These are phyloP conservation scores for Sophora flavescens DNA, from an alignment of 306 rosid genomes.

Conservation along the genomic window DNA sequence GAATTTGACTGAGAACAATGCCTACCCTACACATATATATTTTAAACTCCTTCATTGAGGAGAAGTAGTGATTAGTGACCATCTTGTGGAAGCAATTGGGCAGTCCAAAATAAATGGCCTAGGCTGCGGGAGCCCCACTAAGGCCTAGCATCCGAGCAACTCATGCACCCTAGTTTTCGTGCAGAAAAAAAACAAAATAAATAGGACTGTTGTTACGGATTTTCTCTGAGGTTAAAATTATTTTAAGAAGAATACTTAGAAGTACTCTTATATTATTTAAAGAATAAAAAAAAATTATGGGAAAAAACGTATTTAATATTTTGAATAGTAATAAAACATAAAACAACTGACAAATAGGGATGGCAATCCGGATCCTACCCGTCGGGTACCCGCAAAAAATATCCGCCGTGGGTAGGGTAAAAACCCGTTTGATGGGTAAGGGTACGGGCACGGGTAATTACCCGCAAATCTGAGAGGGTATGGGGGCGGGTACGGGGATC, in stretches of 20 bases:
- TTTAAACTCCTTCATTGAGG: neutral
- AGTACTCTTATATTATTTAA: too few relatives aligned
- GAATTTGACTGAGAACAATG: conserved; percentile 28
- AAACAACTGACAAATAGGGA: too few relatives aligned
- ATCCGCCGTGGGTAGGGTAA: too few relatives aligned
- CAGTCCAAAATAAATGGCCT: neutral
- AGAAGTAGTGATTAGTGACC: neutral
- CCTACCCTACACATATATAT: neutral
- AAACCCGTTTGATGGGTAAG: too few relatives aligned
- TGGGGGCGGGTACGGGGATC: too few relatives aligned
- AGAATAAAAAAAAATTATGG: too few relatives aligned
- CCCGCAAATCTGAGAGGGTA: too few relatives aligned
- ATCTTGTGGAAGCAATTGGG: conserved; percentile 1
- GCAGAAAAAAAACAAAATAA: conserved; percentile 35
- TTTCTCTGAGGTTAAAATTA: neutral
- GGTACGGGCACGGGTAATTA: too few relatives aligned
- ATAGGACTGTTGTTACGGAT: conserved; percentile 1
- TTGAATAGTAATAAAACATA: too few relatives aligned
- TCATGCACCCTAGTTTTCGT: neutral
- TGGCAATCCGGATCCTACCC: too few relatives aligned
- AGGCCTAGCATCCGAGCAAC: neutral
- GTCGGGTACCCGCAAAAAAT: too few relatives aligned
- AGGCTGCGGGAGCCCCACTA: conserved; percentile 3
- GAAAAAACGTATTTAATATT: too few relatives aligned
- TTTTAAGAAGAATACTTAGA: neutral